Base-by-base conservation (phyloP, 345 rosid genomes). In the Lepidium sativum region DNA sequence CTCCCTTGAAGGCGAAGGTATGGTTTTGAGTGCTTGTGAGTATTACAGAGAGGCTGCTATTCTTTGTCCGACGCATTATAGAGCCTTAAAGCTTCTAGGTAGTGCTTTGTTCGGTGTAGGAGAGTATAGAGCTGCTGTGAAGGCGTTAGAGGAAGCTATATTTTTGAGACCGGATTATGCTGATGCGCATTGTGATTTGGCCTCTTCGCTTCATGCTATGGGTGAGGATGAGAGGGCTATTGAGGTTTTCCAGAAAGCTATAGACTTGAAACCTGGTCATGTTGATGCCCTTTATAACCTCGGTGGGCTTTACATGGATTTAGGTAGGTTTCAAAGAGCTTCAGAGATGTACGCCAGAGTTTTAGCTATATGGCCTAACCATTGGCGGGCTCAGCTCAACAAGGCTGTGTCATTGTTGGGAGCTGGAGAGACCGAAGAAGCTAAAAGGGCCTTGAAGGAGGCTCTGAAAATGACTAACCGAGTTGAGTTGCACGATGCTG, bases 81-180 rank as follows among this genome's bases (percentile, higher is more conserved):
- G 99, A 73, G 99, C 99, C 16, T 73, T 94, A 78, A 94, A 94
- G 68, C 88, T 94, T 18, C 58, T 90, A 77, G 99, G 99, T 23
- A 88, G 99, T 78, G 99, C 99, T 10, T 82, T 94, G 70, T 88
- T 94, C 11, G 99, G 99, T 52, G 99, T 94, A 35, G 97, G 96
- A 15, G 99, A 94, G 74, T 90, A 84, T 69, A 82, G 86, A 84
- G 99, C 97, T 0, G 99, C 96, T 11, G 95, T 94, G 23, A 90
- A 94, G 79, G 97, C 97, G 7, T 79, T 94, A 67, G 96, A 88
- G 78, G 97, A 94, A 81, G 97, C 96, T 64, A 94, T 90, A 20
- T 94, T 82, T 63, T 75, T 94, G 80, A 94, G 88, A 80, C 82
- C 92, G 0, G 99, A 94, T 66, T 94, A 90, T 60, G 96, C 97